Evolutionary conservation across 441 rosid genomes (phyloP), one percentile per base, ranked within the genome.

Genomic region (Sinapis alba): DNA sequence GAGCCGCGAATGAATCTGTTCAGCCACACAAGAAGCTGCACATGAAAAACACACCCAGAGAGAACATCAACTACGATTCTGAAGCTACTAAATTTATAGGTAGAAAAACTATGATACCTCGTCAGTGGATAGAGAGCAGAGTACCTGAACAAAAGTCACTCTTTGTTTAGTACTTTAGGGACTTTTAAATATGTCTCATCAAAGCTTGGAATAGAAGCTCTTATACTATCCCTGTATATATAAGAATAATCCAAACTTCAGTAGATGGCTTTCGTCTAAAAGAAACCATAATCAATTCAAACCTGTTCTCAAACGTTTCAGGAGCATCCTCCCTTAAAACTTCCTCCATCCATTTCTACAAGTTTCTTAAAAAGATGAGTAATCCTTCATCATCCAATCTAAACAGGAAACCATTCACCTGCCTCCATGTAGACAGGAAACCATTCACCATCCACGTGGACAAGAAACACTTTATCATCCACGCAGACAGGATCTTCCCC

Each of bases 261-360:
- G 59, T n/a, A 58, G 15, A 36, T 47, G 38, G 36, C 6, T 26
- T 20, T 63, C 74, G 13, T 18, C 36, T 64, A 23, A 23, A 6
- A 20, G n/a, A 26, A 28, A 26, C 34, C 1, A 3, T 30, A 63
- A 20, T 45, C 43, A 15, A 23, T 69, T 45, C 81, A 79, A 64
- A 90, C 97, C 87, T 85, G 63, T 86, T 83, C 36, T 83, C 86
- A 79, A 91, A 93, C 50, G 79, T 75, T 83, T 85, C 85, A 0
- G 96, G 97, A 59, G 83, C 66, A 81, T 93, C 98, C 54, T 86
- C 87, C 79, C n/a, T n/a, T n/a, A n/a, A 86, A 73, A 70, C 86
- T 81, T 65, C 85, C 87, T 4, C 85, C 85, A n/a, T 78, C 81
- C 68, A 78, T 85, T 11, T 78, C 98, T 93, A 83, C 59, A 34